Base-by-base conservation (phyloP, 1,139 yeast species). In the Candida mesenterica region DNA sequence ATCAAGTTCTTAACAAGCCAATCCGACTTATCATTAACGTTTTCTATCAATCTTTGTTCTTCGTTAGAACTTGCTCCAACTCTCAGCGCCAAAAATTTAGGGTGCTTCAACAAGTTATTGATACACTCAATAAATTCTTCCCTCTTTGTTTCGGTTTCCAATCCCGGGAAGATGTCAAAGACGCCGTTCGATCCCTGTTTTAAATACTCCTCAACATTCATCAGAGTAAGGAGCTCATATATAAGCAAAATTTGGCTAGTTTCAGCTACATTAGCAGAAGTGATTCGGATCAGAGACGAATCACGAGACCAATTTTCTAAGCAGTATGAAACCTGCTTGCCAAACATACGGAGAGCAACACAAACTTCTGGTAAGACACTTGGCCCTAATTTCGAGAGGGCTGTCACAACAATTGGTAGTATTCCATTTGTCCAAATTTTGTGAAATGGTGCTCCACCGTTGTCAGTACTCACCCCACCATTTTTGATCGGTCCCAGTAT, bases 381-480 rank as follows among this genome's bases (percentile, higher is more conserved):
- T 1, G 75, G 71, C 0, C 94, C 94, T 37, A 88, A 74, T 38
- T 72, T 75, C 30, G 79, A 70, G 34, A 87, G 56, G 13, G 87
- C 59, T 2, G 76, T 68, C 28, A 87, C 59, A 17, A 83, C 65
- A 6, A 87, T 74, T 0, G 95, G 83, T 29, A 90, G 64, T 15
- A 90, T 64, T 1, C 96, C 96, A 52, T 83, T 81, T 9, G 80
- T 75, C 97, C 97, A 90, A 15, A 86, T 67, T 36, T 76, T 71
- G 55, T 88, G 92, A 43, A 85, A 62, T 40, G 75, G 72, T 1
- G 84, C 74, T 14, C 32, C 28, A 6, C 68, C 57, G 0, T 56
- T 43, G 1, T 61, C 51, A 2, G 85, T 72, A 16, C 68, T 68
- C 3, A 86, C 58, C 3, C 75, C 74, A 1, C 95, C 95, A 5